Percentiles rank a stretch among this genome's conserved stretches.
phyloP scores from a whole-genome alignment of 495 filamentous ascomycete genomes.

The Lophiostoma macrostomum region DNA sequence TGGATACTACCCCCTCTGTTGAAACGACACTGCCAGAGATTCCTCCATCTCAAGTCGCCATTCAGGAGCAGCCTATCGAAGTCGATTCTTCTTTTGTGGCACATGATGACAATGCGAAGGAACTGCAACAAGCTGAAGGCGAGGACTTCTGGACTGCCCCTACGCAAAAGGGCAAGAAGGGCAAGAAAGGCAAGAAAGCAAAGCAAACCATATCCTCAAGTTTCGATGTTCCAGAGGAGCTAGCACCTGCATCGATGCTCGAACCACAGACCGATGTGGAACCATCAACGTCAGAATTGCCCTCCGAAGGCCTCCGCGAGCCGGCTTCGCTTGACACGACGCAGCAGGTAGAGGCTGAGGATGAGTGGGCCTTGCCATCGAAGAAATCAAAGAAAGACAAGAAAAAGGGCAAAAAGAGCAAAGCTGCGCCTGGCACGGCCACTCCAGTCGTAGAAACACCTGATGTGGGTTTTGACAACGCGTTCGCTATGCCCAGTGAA shows the following conservation, averaged over 20 bases:
- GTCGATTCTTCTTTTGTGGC: too few species aligned
- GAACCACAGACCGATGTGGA: background rate
- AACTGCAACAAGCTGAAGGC: background rate
- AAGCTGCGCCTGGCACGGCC: conserved; percentile 18
- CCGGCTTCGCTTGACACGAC: background rate
- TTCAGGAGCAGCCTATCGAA: too few species aligned
- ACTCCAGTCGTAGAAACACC: conserved; percentile 53
- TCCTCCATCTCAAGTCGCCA: too few species aligned
- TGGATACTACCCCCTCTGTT: too few species aligned
- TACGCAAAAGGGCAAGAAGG: conserved; percentile 29
- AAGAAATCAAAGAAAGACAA: conserved; percentile 32
- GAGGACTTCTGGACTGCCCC: conserved; percentile 1
- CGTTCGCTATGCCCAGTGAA: background rate
- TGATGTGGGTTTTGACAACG: background rate
- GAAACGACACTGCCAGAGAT: too few species aligned
- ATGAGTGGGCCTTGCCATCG: conserved; percentile 3
- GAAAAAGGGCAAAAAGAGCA: conserved; percentile 33
- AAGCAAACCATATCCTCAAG: background rate
- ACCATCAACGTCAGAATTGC: background rate
- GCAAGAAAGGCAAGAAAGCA: conserved; percentile 32
- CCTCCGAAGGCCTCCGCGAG: background rate
- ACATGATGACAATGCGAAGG: too few species aligned
- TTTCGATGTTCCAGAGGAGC: background rate
- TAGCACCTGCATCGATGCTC: background rate
- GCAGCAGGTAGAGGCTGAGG: conserved; percentile 5